Evolutionary conservation across 1,139 yeast species (phyloP), one percentile per base, ranked within the genome.

Genomic region (Debaryomycetaceae sp.): DNA sequence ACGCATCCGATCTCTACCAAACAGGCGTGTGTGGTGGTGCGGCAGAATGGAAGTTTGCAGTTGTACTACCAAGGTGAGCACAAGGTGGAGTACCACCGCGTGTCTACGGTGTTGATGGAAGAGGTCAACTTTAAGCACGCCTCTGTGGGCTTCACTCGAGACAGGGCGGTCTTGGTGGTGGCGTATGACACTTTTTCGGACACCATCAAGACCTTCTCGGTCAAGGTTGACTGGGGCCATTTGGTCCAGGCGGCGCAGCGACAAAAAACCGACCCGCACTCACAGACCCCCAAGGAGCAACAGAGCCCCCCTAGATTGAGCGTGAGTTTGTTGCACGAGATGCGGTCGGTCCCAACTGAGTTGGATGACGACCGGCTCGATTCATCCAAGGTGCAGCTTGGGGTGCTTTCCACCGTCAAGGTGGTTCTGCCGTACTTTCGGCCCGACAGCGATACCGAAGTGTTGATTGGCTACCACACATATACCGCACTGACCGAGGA

Each of bases 11-110:
- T 76, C 11, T 55, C 70, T 4, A 69, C 81, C 4, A 82, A 80
- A 42, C 84, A 83, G 42, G 93, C 91, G 2, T 78, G 88, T 45
- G 55, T 83, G 20, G 77, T 77, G 0, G 58, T 85, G 20, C 65
- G 93, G 27, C 65, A 69, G 34, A 75, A 78, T 43, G 95, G 94
- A 1, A 63, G 65, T 30, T 49, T 83, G 22, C 57, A 72, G 25
- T 49, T 78, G 23, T 75, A 75, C 53, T 76, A 72, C 46, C 86
- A 79, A 46, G 76, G 78, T 12, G 80, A 74, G 39, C 79, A 73
- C 45, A 70, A 74, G 32, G 69, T 75, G 10, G 83, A 77, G 38
- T 78, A 75, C 46, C 65, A 65, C 37, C 67, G 64, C 38, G 43
- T 58, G 1, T 35, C 56, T 2, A 27, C 43, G 1, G 37, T 42